Evolutionary conservation across 1,284 basidiomycete species (phyloP), one percentile per base, ranked within the genome.

Genomic region (Ustilago bromivora): DNA sequence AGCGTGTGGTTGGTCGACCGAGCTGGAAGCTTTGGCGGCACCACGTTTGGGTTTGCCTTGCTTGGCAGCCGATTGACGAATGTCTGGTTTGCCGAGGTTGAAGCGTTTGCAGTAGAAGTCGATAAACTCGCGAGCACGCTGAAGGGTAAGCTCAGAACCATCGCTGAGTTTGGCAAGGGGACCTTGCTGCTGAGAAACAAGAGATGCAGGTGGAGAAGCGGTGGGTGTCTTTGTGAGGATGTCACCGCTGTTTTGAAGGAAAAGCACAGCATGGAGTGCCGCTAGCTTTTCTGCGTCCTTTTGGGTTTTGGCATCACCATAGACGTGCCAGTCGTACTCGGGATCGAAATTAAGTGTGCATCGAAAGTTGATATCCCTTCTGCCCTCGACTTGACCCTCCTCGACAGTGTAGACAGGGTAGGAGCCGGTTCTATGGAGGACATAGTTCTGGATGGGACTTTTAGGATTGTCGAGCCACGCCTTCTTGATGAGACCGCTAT

Each of bases 91-190:
- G n/a, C 89, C 89, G 80, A 96, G 96, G 40, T 89, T 88, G 86
- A 92, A 97, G 46, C 91, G 89, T 51, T 91, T 90, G 86, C 95
- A 97, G 85, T 98, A 98, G 84, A 93, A 98, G 79, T 96, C 95
- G 92, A 98, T 95, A 87, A 98, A 98, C 76, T 91, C 91, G 61
- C 92, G 91, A 0, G 95, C 94, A 56, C 90, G 90, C 66, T 95
- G 93, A 56, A 92, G 91, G 8, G 88, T 88, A 76, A 96, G 89
- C 32, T 87, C 80, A 5, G 91, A 89, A 31, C 91, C 91, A 83
- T 95, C 92, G 17, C 91, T 90, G 23, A 97, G 89, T 6, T 76
- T 68, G 56, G 49, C 36, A 4, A 66, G 52, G 31, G 73, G 59
- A n/a, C 68, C 59, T 53, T 66, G 64, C 41, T 64, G 68, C 53